Conservation (phyloP, 345 rosid genomes). For the Noccaea caerulescens region DNA sequence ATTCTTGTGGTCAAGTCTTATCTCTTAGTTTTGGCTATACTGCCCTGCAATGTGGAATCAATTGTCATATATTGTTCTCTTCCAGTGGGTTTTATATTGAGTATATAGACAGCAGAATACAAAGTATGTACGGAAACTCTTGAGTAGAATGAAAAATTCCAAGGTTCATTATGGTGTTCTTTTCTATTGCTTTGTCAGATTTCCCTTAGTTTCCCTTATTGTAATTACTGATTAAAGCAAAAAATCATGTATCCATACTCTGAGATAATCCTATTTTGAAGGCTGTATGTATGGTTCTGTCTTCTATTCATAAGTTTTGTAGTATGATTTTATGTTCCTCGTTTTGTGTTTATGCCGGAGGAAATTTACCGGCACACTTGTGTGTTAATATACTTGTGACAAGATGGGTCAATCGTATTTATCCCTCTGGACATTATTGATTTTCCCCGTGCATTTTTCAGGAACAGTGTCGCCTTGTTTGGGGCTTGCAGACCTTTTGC, state of each 20-base stretch:
- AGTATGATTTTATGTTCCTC: slow-evolving; percentile 11
- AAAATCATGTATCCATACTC: slow-evolving; percentile 30
- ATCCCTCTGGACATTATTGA: slow-evolving; percentile 48
- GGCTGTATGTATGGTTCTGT: slow-evolving; percentile 4
- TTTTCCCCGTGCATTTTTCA: slow-evolving; percentile 58
- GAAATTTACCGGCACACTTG: neutral
- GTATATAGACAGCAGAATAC: slow-evolving; percentile 42
- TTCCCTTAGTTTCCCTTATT: slow-evolving; percentile 20
- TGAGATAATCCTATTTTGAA: slow-evolving; percentile 25
- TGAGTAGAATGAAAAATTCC: slow-evolving; percentile 36
- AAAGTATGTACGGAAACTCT: slow-evolving; percentile 43
- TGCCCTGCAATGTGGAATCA: slow-evolving; percentile 41
- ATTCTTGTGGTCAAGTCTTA: slow-evolving; percentile 33
- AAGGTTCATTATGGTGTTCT: slow-evolving; percentile 32
- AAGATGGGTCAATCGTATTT: slow-evolving; percentile 19
- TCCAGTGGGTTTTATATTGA: slow-evolving; percentile 35
- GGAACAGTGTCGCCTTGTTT: slow-evolving; percentile 54
- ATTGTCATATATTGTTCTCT: slow-evolving; percentile 45
- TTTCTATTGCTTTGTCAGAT: slow-evolving; percentile 17
- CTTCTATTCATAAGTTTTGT: slow-evolving; percentile 3
- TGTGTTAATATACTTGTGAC: slow-evolving; percentile 28
- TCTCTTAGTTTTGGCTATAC: slow-evolving; percentile 40
- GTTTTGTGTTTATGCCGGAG: neutral
- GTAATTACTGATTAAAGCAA: slow-evolving; percentile 36
- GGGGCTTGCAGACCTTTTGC: slow-evolving; percentile 50